phyloP scores from a whole-genome alignment of 176 grass and related monocot genomes.

The Tuctoria greenei region DNA sequence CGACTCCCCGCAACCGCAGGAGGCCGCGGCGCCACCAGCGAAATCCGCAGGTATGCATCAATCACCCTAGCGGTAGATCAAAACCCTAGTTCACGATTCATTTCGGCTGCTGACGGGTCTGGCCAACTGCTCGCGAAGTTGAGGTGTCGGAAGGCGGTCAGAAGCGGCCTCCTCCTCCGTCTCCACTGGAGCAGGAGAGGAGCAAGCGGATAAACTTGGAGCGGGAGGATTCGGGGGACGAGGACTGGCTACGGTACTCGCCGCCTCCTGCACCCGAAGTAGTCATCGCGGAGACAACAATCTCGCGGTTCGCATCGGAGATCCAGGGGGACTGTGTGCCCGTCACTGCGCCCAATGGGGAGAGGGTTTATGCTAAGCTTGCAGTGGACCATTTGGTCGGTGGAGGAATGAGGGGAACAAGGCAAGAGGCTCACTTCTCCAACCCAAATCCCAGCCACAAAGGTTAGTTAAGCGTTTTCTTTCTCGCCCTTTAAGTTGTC shows the following conservation, averaged over 20 bases:
- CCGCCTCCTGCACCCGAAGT: constrained; percentile 30
- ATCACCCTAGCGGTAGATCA: not conserved
- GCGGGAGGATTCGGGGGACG: constrained; percentile 18
- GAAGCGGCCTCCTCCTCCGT: constrained; percentile 46
- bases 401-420: constrained; percentile 19
- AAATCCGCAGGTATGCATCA: constrained; percentile 26
- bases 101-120: not conserved
- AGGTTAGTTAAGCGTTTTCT: constrained; percentile 28
- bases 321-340: constrained; percentile 73
- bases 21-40: not conserved
- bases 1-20: constrained; percentile 3
- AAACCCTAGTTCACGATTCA: not conserved
- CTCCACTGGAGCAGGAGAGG: constrained; percentile 47
- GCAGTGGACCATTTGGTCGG: constrained; percentile 8
- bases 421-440: constrained; percentile 21
- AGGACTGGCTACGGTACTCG: constrained; percentile 47
- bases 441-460: constrained; percentile 22
- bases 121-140: constrained; percentile 21
- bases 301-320: constrained; percentile 72
- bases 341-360: constrained; percentile 70
- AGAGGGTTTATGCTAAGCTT: constrained; percentile 81
- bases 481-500: constrained; percentile 13
- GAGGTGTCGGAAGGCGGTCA: constrained; percentile 14
- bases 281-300: constrained; percentile 43
- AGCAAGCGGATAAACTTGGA: constrained; percentile 38